Conservation (phyloP, 176 grass and related monocot genomes). For the Chloris gayana region DNA sequence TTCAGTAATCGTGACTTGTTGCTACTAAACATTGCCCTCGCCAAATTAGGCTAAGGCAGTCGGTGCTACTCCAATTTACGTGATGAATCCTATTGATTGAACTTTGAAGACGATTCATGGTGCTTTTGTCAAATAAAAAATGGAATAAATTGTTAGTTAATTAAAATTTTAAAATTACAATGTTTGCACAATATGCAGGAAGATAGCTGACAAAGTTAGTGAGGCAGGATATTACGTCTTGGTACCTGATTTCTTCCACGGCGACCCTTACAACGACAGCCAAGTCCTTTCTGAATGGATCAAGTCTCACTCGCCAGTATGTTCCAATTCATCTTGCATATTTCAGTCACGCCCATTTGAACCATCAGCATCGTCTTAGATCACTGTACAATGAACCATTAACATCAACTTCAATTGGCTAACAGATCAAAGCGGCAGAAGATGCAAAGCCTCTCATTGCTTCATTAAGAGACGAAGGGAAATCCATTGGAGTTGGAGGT, state of each 20-base stretch:
- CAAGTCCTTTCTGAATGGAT: constrained; percentile 32
- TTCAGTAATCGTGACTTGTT: too few species aligned
- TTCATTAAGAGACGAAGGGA: constrained; percentile 16
- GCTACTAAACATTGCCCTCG: too few species aligned
- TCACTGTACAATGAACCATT: too few species aligned
- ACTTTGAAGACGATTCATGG: too few species aligned
- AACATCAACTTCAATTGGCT: too few species aligned
- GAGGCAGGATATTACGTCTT: constrained; percentile 36
- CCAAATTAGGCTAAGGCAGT: too few species aligned
- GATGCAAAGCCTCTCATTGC: constrained; percentile 38
- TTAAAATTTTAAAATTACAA: too few species aligned
- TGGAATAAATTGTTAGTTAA: too few species aligned
- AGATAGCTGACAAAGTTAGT: constrained; percentile 43
- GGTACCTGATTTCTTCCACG: constrained; percentile 45
- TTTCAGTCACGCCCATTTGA: background rate
- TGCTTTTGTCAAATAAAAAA: too few species aligned
- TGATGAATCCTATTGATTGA: too few species aligned
- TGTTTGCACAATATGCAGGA: background rate
- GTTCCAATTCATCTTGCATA: background rate
- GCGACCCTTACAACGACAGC: constrained; percentile 27
- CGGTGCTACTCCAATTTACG: too few species aligned
- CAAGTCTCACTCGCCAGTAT: constrained; percentile 28
- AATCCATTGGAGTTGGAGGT: constrained; percentile 28
- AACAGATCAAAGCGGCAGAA: constrained; percentile 35
- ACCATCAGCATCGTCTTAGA: background rate